Evolutionary conservation across 345 rosid genomes (phyloP).

Genomic region (Hibiscus trionum): DNA sequence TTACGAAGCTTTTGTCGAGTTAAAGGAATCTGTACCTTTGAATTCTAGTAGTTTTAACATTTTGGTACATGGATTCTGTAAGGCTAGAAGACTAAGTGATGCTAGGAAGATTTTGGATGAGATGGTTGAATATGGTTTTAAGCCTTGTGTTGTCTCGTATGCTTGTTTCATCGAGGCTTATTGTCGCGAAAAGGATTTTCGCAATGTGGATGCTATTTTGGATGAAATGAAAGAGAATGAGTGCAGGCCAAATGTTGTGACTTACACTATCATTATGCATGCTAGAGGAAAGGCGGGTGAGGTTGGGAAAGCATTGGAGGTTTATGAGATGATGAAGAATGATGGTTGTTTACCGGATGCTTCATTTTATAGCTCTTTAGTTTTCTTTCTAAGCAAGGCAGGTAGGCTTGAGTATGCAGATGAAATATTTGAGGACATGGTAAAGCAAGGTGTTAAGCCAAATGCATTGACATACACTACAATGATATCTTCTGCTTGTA

Average conservation of each 20-base stretch:
- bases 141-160: constrained; percentile 53
- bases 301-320: constrained; percentile 50
- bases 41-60: constrained; percentile 40
- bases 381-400: constrained; percentile 48
- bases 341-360: constrained; percentile 57
- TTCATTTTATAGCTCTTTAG: constrained; percentile 57
- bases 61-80: constrained; percentile 77
- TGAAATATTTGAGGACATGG: constrained; percentile 74
- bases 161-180: constrained; percentile 65
- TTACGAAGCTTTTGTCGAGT: constrained; percentile 32
- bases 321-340: constrained; percentile 67
- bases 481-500: constrained; percentile 53
- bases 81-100: constrained; percentile 47
- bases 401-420: constrained; percentile 66
- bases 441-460: constrained; percentile 44
- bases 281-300: constrained; percentile 65
- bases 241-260: constrained; percentile 47
- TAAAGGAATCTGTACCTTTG: constrained; percentile 29
- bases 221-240: constrained; percentile 63
- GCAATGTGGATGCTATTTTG: constrained; percentile 43
- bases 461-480: constrained; percentile 48
- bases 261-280: constrained; percentile 66
- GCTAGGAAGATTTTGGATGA: constrained; percentile 48
- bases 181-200: constrained; percentile 60
- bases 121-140: constrained; percentile 44